phyloP scores from a whole-genome alignment of 2,329 filamentous ascomycete genomes.

The Exophiala spinifera region DNA sequence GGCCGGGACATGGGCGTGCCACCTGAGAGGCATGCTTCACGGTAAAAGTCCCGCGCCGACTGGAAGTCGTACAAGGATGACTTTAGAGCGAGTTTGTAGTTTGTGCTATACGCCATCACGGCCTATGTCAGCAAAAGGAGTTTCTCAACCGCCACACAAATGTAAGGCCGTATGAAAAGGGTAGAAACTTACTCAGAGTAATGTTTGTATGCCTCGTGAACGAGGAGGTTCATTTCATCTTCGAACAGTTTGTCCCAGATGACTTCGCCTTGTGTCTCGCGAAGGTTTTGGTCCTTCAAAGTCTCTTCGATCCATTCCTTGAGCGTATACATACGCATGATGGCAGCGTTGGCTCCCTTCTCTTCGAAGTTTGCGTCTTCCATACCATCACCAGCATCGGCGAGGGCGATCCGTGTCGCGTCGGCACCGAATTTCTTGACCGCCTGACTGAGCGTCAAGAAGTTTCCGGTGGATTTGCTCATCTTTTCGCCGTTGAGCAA shows the following conservation, averaged over 20 bases:
- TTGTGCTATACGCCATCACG: slow-evolving; percentile 47
- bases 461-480: slow-evolving; percentile 96
- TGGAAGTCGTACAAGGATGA: slow-evolving; percentile 86
- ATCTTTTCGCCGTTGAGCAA: slow-evolving; percentile 98
- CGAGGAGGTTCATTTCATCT: slow-evolving; percentile 85
- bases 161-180: background rate
- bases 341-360: slow-evolving; percentile 85
- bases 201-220: slow-evolving; percentile 72
- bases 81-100: slow-evolving; percentile 85
- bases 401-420: slow-evolving; percentile 83
- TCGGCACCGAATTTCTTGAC: slow-evolving; percentile 93
- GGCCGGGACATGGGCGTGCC: slow-evolving; percentile 84
- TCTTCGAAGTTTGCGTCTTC: slow-evolving; percentile 98
- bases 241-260: slow-evolving; percentile 88
- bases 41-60: slow-evolving; percentile 85
- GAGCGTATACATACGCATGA: slow-evolving; percentile 76
- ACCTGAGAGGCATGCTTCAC: slow-evolving; percentile 72
- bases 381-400: slow-evolving; percentile 90
- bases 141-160: background rate
- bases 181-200: slow-evolving; percentile 60
- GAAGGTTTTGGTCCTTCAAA: slow-evolving; percentile 68
- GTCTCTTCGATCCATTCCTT: slow-evolving; percentile 92
- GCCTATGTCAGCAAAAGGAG: background rate
- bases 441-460: slow-evolving; percentile 83
- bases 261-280: slow-evolving; percentile 61